Conservation (phyloP, 2,329 filamentous ascomycete genomes). For the Coleophoma crateriformis region DNA sequence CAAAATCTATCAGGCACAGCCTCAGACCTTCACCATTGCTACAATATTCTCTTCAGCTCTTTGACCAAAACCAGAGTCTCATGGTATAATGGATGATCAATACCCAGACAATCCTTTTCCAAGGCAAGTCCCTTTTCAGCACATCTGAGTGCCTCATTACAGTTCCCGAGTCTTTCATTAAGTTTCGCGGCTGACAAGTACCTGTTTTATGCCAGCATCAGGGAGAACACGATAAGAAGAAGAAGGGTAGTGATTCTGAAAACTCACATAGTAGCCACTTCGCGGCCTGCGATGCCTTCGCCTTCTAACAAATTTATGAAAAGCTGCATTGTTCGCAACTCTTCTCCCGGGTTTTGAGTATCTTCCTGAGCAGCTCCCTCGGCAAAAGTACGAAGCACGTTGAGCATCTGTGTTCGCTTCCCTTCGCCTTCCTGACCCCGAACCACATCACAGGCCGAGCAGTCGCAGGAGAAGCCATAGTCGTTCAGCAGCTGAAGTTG, state of each 20-base stretch:
- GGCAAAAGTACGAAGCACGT: constrained; percentile 3
- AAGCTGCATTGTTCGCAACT: constrained; percentile 5
- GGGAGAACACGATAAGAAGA: background rate
- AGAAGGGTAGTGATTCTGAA: background rate
- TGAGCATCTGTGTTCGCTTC: constrained; percentile 3
- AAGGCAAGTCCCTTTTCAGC: constrained; percentile 9
- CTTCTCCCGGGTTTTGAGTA: background rate
- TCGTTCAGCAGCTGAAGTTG: constrained; percentile 6
- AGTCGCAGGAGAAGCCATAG: constrained; percentile 18
- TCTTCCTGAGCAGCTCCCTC: background rate
- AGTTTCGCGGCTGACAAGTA: constrained; percentile 12
- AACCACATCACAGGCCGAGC: constrained; percentile 12
- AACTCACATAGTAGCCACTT: constrained; percentile 12
- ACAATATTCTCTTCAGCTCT: background rate
- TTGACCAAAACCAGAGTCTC: constrained; percentile 4
- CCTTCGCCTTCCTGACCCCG: constrained; percentile 6
- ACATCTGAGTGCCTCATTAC: constrained; percentile 6
- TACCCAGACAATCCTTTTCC: constrained; percentile 13
- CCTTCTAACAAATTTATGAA: constrained; percentile 11
- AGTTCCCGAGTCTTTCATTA: constrained; percentile 3
- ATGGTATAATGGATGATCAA: constrained; percentile 12
- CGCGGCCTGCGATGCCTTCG: constrained; percentile 12
- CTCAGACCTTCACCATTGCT: too few species aligned
- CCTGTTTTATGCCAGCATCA: constrained; percentile 6
- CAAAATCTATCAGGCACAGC: too few species aligned